Evolutionary conservation across 106 monocot genomes (phyloP).

Genomic region (Platanthera zijinensis): DNA sequence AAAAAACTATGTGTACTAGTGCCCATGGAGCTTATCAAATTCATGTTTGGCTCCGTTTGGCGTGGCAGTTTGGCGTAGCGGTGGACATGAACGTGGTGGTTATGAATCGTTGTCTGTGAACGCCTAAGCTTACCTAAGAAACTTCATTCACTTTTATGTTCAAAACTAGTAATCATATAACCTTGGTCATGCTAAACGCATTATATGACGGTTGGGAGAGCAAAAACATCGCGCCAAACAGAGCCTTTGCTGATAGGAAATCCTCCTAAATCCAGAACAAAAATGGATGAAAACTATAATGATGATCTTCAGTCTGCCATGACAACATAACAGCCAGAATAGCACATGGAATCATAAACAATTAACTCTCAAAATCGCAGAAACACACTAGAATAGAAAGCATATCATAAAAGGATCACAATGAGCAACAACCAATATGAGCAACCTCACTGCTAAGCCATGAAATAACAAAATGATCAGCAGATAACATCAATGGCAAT

Average conservation of each 20-base stretch:
- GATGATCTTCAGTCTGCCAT: neutral
- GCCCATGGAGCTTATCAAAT: neutral
- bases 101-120: too few species aligned
- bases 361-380: neutral
- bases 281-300: neutral
- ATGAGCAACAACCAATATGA: neutral
- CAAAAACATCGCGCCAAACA: too few species aligned
- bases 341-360: constrained; percentile 1
- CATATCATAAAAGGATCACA: neutral
- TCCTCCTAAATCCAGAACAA: too few species aligned
- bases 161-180: too few species aligned
- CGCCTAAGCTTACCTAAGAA: too few species aligned
- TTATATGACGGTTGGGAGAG: too few species aligned
- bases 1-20: neutral
- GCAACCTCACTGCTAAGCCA: neutral
- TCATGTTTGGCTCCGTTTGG: neutral
- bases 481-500: neutral
- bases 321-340: neutral
- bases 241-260: too few species aligned
- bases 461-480: neutral
- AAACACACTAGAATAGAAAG: neutral
- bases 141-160: too few species aligned
- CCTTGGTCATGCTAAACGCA: too few species aligned
- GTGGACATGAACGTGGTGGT: too few species aligned
- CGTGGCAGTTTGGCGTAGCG: too few species aligned